Base-by-base conservation (phyloP, 2,329 filamentous ascomycete species). In the Cladophialophora immunda region DNA sequence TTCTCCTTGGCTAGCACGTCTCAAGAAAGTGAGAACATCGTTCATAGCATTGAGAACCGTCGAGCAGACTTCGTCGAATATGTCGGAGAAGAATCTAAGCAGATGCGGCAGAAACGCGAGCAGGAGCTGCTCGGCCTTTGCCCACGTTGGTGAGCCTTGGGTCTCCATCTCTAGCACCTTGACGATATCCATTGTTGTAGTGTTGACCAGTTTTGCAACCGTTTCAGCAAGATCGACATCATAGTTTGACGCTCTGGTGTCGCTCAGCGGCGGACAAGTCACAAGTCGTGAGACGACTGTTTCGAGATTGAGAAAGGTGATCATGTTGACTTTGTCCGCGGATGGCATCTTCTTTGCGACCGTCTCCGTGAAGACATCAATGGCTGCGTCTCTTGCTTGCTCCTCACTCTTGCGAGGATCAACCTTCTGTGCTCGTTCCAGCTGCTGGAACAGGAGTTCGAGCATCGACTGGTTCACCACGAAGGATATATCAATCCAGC, bases 341-440 rank as follows among this genome's bases (percentile, higher is more conserved):
- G 93, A 86, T 74, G 92, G 93, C 95, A 99, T 99, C 84, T 98
- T 98, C 85, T 99, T 99, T 78, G 90, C 91, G 65, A 97, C 92
- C 72, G 97, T 97, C 80, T 99, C 94, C 4, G 93, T 97, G 76
- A 99, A 91, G 30, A 95, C 93, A 75, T 97, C 93, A 73, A 98
- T 93, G 60, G 95, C 94, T 19, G 93, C 91, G 81, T 97, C 92
- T 70, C 94, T 89, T 70, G 97, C 91, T 77, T 89, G 92, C 76
- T 96, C 93, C 80, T 93, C 85, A 75, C 87, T 92, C 78, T 91
- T 84, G 76, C 86, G 78, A 74, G 87, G 81, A 74, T 84, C 80
- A 70, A 85, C 76, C 77, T 88, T 86, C 75, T 86, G 78, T 79
- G 88, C 84, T 78, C 90, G 91, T n/a, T 92, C 92, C 64, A 97